Base-by-base conservation (phyloP, 1,284 basidiomycete species). In the Austroboletus olivaceoglutinosus region DNA sequence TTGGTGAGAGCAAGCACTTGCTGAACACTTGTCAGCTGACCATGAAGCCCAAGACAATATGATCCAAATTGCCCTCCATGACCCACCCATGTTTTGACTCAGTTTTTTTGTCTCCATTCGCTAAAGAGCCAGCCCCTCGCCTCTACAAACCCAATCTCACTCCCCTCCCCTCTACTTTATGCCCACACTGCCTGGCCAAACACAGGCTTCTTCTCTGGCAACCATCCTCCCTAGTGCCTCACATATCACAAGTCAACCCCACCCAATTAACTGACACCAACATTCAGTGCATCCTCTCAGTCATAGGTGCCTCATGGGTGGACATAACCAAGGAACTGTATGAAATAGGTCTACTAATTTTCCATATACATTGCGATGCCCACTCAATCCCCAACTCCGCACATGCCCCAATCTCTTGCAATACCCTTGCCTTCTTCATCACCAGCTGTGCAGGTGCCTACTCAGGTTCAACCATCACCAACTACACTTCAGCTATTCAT, bases 271-370 rank as follows among this genome's bases (percentile, higher is more conserved):
- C 11, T 4, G 15, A 31, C 4, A 13, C 5, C 5, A 13, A 15
- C 6, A 31, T 31, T 13, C 4, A 57, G 10, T 56, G 60, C 6
- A 58, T 70, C 25, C 30, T 50, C 1, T 25, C 21, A 0, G 62
- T 68, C 5, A 48, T 66, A 0, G 39, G 29, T 0, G 25, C 36
- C 0, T 57, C 60, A 0, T 71, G 57, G 57, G 48, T 52, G 1
- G 34, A 44, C 4, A 43, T 34, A 22, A 71, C 67, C 4, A 30
- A 50, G 10, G 49, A 47, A 15, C 46, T 56, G 0, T 71, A 70
- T 34, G 64, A 62, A 0, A 27, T 64, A 3, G 70, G 70, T 0
- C 58, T 72, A 0, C 55, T 68, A 0, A 44, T 58, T 2, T 71
- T 55, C 47, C 69, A 31, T 15, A 9, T 31, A 4, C 10, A 31